Base-by-base conservation (phyloP, 805 yeast species). In the Nakazawaea pomicola region DNA sequence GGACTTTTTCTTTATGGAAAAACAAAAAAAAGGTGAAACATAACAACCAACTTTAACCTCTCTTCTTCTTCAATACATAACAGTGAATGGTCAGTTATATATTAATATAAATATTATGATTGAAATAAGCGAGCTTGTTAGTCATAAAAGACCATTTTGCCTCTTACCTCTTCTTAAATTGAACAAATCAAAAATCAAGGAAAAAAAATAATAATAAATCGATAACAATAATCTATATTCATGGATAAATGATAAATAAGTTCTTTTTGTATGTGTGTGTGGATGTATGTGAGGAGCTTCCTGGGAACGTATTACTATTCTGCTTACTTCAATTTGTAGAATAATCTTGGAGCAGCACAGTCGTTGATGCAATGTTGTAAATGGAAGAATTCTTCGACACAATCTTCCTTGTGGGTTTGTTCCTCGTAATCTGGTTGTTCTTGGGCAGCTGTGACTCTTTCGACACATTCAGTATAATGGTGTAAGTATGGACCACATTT, bases 331-430 rank as follows among this genome's bases (percentile, higher is more conserved):
- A 89, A 79, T 69, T 83, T 85, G 72, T 77, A 69, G 74, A 90
- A 87, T 64, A 90, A 72, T 65, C 79, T 83, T 67, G 95, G 95
- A 49, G 95, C 88, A 62, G 83, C 88, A 72, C 95, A 80, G 62
- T 86, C 93, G 67, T 87, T 88, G 56, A 90, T 54, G 72, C 95
- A 87, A 67, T 91, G 97, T 65, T 88, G 88, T 63, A 90, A 74
- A 69, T 93, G 98, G 88, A 91, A 91, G 66, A 85, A 91, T 69
- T 91, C 99, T 69, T 91, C 98, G 48, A 91, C 83, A 75, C 99
- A 91, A 69, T 91, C 97, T 73, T 91, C 99, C 70, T 91, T 91
- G 74, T 87, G 74, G 9, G 72, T 80, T 56, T 75, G 76, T 45
- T 83, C 81, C 21, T 67, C 96, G 62, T 91, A 90, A 54, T 72